Evolutionary conservation across 768 basidiomycete species (phyloP).

Genomic region (Amanita fuliginea): DNA sequence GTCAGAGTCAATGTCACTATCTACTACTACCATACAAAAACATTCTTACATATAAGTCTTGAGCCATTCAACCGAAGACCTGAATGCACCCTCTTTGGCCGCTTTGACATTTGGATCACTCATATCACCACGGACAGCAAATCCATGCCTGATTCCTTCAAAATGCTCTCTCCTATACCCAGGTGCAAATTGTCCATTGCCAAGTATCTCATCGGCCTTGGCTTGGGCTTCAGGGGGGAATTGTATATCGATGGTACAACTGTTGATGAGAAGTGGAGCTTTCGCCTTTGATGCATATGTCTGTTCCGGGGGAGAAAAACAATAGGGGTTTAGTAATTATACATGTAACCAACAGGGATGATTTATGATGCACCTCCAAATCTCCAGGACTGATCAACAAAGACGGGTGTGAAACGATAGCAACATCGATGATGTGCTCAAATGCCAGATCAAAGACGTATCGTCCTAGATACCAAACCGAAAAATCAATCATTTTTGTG

Average conservation of each 20-base stretch:
- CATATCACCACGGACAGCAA: constrained; percentile 40
- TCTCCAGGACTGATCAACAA: constrained; percentile 48
- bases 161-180: constrained; percentile 42
- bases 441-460: constrained; percentile 55
- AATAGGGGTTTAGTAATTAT: neutral
- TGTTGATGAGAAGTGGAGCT: constrained; percentile 58
- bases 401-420: constrained; percentile 50
- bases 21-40: no score
- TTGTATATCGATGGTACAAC: constrained; percentile 38
- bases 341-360: neutral
- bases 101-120: constrained; percentile 41
- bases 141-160: constrained; percentile 40
- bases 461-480: constrained; percentile 23
- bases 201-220: constrained; percentile 39
- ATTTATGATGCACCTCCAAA: constrained; percentile 34
- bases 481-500: neutral
- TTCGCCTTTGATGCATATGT: constrained; percentile 33
- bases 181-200: constrained; percentile 29
- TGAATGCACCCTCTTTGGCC: constrained; percentile 56
- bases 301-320: constrained; percentile 16
- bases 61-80: constrained; percentile 45
- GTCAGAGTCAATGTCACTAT: no score
- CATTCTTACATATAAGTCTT: neutral
- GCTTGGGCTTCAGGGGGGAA: constrained; percentile 38
- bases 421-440: constrained; percentile 36